A percentile compares a stretch with the other conserved stretches of the same genome.
Conservation (phyloP, 768 basidiomycete genomes). For the Mycena pura region DNA sequence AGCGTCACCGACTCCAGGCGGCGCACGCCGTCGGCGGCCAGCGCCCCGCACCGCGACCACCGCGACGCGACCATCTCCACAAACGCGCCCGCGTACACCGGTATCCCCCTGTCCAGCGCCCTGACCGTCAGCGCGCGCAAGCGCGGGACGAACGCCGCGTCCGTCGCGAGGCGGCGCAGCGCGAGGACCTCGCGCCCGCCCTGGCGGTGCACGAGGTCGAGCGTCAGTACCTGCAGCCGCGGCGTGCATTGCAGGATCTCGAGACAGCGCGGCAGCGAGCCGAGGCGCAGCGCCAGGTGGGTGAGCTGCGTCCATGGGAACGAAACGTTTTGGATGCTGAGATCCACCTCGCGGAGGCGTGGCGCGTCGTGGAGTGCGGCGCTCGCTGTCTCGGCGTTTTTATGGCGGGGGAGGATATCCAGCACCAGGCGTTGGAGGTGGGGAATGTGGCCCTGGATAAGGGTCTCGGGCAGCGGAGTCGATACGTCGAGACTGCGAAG, state of each 20-base stretch:
- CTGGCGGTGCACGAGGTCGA: too few species aligned
- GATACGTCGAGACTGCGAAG: not conserved
- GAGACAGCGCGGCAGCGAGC: not conserved
- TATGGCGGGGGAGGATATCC: not conserved
- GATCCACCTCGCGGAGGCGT: slow-evolving; percentile 3
- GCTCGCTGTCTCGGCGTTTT: not conserved
- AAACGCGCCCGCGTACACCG: too few species aligned
- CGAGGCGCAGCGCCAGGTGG: not conserved
- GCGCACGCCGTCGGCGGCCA: too few species aligned
- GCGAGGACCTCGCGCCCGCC: too few species aligned
- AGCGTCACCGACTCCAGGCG: too few species aligned
- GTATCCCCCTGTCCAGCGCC: too few species aligned
- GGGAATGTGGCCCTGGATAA: not conserved
- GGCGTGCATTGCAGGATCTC: not conserved
- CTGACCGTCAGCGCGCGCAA: too few species aligned
- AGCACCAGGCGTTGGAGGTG: not conserved
- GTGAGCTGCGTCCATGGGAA: slow-evolving; percentile 18
- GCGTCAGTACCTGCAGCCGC: not conserved
- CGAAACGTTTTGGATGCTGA: not conserved
- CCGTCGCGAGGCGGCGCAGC: too few species aligned
- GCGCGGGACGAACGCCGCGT: too few species aligned
- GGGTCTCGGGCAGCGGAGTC: not conserved
- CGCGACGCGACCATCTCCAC: too few species aligned
- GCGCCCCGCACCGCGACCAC: too few species aligned
- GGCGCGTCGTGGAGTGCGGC: slow-evolving; percentile 6